Conservation (phyloP, 2,329 filamentous ascomycete species). For the Hymenoscyphus repandus region DNA sequence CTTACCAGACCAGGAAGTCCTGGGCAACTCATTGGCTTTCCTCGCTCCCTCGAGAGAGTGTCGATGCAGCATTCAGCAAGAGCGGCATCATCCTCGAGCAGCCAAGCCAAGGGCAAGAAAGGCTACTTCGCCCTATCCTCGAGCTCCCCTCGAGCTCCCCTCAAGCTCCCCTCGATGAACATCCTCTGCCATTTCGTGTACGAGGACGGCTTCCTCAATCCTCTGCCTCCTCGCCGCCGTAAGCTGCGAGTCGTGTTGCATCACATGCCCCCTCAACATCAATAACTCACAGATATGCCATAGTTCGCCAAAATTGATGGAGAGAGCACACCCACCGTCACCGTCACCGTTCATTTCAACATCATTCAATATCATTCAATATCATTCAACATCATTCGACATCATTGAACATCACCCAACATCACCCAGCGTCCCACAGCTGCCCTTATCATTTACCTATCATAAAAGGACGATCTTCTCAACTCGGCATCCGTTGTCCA, state of each 20-base stretch:
- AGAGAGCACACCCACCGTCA: too few relatives aligned
- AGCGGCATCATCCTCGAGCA: not conserved
- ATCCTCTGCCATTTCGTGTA: not conserved
- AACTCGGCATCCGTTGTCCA: not conserved
- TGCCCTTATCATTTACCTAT: too few relatives aligned
- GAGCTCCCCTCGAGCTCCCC: too few relatives aligned
- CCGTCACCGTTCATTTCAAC: too few relatives aligned
- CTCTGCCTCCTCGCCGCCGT: not conserved
- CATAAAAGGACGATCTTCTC: too few relatives aligned
- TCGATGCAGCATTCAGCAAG: not conserved
- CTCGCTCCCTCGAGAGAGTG: not conserved
- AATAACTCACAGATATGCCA: not conserved
- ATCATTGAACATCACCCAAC: too few relatives aligned
- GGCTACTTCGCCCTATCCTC: too few relatives aligned
- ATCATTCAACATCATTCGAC: not conserved
- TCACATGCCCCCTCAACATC: slow-evolving; percentile 8
- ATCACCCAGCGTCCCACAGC: not conserved
- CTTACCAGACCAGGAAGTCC: not conserved
- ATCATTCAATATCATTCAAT: not conserved
- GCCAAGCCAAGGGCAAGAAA: too few relatives aligned
- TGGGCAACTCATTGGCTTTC: not conserved
- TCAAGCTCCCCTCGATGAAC: not conserved
- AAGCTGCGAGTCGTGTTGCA: not conserved
- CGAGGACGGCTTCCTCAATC: not conserved
- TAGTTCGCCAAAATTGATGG: not conserved